Evolutionary conservation across 1,284 basidiomycete genomes (phyloP), one percentile per base, ranked within the genome.

Genomic region (Kwoniella shivajii): DNA sequence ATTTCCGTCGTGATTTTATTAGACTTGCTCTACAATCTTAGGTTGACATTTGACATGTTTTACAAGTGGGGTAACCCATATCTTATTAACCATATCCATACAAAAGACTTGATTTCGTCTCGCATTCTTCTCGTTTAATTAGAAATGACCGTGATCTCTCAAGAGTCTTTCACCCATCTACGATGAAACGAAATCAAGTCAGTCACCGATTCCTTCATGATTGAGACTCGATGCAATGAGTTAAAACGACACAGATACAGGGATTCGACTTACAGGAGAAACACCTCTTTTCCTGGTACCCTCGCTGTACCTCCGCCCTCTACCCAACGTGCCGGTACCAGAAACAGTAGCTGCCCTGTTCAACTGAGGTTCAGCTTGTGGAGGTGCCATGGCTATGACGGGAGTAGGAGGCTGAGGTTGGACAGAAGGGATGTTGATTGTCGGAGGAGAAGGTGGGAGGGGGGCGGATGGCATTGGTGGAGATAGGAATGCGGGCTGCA

Each of bases 101-200:
- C n/a, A n/a, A n/a, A n/a, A n/a, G n/a, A n/a, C n/a, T n/a, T n/a
- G n/a, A n/a, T n/a, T n/a, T n/a, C n/a, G n/a, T n/a, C n/a, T n/a
- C n/a, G n/a, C 11, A n/a, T 30, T 43, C 31, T 16, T 29, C 31
- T n/a, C n/a, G n/a, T n/a, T n/a, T 20, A 38, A 31, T 55, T 44
- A 63, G 58, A 76, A 74, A 56, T 74, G 72, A 5, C 71, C 73
- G 50, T 75, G 73, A 61, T 76, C 74, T 22, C 74, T 67, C 6
- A 76, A 60, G 42, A 76, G 57, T 9, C 74, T 59, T 62, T 76
- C 74, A 42, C 73, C 73, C 74, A 75, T 76, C 72, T 75, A 48
- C 18, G 26, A 3, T 22, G n/a, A 41, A 26, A 20, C 6, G 51
- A 29, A 30, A 45, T 55, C 56, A 61, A 56, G 54, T 26, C 13